These are phyloP conservation scores for Noccaea bulbosa DNA, from an alignment of 345 rosid genomes.

Conservation along the genomic window DNA sequence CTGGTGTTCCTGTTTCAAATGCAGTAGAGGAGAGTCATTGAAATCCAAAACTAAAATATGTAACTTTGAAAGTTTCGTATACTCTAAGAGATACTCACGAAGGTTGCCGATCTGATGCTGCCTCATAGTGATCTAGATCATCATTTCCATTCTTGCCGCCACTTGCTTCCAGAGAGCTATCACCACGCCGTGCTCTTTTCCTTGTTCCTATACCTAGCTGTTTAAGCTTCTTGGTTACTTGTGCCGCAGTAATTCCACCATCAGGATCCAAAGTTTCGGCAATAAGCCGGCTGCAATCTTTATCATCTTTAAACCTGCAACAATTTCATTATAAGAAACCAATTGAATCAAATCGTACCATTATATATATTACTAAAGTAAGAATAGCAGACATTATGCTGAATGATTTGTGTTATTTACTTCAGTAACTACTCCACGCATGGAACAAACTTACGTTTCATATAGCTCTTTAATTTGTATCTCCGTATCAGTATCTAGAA, in stretches of 20 bases:
- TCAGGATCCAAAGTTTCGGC: conserved; percentile 73
- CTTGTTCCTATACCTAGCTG: conserved; percentile 67
- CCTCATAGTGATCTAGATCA: conserved; percentile 46
- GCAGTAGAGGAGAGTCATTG: conserved; percentile 27
- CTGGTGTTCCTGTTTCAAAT: conserved; percentile 62
- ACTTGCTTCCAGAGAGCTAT: conserved; percentile 36
- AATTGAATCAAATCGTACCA: conserved; percentile 1
- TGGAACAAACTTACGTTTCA: conserved; percentile 58
- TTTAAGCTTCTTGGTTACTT: conserved; percentile 89
- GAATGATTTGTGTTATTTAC: background rate
- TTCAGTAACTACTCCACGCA: conserved; percentile 14
- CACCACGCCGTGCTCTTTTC: conserved; percentile 56
- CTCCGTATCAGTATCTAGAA: conserved; percentile 65
- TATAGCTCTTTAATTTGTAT: conserved; percentile 65
- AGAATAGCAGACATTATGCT: conserved; percentile 4
- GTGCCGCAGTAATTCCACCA: conserved; percentile 73
- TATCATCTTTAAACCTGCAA: conserved; percentile 74
- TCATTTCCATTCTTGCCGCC: conserved; percentile 45
- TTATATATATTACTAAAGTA: background rate
- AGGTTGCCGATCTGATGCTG: conserved; percentile 47
- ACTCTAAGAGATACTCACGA: conserved; percentile 53
- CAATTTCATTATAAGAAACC: conserved; percentile 36
- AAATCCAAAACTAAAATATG: conserved; percentile 21
- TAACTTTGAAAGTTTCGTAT: conserved; percentile 5
- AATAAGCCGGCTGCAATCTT: conserved; percentile 58